Base-by-base conservation (phyloP, 2,329 filamentous ascomycete species). In the Arthrobotrys sinensis region DNA sequence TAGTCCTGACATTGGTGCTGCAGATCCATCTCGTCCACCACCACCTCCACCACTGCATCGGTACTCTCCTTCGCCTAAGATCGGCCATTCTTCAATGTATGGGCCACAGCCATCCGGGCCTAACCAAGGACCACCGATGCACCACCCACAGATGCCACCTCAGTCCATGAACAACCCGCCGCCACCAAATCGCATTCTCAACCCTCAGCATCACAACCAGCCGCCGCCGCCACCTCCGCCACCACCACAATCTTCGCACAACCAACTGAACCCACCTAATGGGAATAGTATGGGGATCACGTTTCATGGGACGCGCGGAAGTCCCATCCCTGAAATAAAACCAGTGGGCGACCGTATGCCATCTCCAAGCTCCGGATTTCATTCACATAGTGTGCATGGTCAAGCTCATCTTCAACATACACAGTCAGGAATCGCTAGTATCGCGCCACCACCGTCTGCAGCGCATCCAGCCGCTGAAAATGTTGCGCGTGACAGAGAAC, bases 281-380 rank as follows among this genome's bases (percentile, higher is more conserved):
- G 75, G 75, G 97, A 95, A 85, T 90, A 91, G 72, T 87, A 71
- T 77, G 66, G 91, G 34, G 90, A 90, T 79, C 78, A 80, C 75
- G 36, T 72, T 78, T 64, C 75, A 78, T 72, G 75, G 75, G 67
- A 71, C 62, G 63, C 70, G 71, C 28, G 79, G 71, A 82, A 96
- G 92, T 83, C 93, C 94, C 76, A 90, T 93, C n/a, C 90, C 92
- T 63, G 95, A 97, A 80, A 91, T 94, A 55, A 90, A 94, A 65
- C 91, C 92, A 0, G 89, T 95, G 80, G 94, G 97, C 80, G 93
- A 91, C 83, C 90, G 92, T 77, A 92, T 94, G 85, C 90, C 93
- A n/a, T 97, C 95, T n/a, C 94, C 94, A 76, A 94, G 94, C 82
- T 92, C 93, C 45, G 90, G 90, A 6, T 97, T 78, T 60, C 55